These are phyloP conservation scores for Suhomyces maxii DNA, from an alignment of 1,139 yeast species.

Conservation along the genomic window DNA sequence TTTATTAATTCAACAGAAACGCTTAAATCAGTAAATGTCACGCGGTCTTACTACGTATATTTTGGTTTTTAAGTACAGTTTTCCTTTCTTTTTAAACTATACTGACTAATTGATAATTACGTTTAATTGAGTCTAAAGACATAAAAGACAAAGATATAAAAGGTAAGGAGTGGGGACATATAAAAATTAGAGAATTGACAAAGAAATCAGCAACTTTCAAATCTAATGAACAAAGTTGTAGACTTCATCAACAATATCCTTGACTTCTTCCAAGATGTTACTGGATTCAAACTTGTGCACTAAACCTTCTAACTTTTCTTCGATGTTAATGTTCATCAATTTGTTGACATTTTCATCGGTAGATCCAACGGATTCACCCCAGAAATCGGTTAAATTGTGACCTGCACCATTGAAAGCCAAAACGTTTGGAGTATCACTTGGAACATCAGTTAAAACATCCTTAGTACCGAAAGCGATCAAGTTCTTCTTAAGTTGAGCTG, in stretches of 20 bases:
- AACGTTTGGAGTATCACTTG: slow-evolving; percentile 82
- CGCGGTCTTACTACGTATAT: too few relatives aligned
- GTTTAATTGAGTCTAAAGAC: not conserved
- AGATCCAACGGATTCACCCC: slow-evolving; percentile 37
- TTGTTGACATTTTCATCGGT: slow-evolving; percentile 1
- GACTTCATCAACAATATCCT: slow-evolving; percentile 23
- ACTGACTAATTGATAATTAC: too few relatives aligned
- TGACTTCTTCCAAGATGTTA: slow-evolving; percentile 22
- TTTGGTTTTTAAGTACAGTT: too few relatives aligned
- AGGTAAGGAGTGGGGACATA: too few relatives aligned
- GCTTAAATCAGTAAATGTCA: too few relatives aligned
- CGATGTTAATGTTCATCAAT: slow-evolving; percentile 4
- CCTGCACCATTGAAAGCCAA: slow-evolving; percentile 95
- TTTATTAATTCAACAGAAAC: not conserved
- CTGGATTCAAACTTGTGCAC: slow-evolving; percentile 21
- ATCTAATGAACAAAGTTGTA: slow-evolving; percentile 10
- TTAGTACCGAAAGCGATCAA: slow-evolving; percentile 78
- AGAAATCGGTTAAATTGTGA: slow-evolving; percentile 70
- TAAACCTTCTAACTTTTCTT: slow-evolving; percentile 22
- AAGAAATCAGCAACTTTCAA: too few relatives aligned
- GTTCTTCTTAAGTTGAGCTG: slow-evolving; percentile 87
- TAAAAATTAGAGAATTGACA: too few relatives aligned
- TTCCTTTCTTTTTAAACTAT: too few relatives aligned
- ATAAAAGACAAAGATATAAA: too few relatives aligned
- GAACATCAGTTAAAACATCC: slow-evolving; percentile 66